Evolutionary conservation across 2,329 filamentous ascomycete genomes (phyloP).

Genomic region (Hypoxylon sp.): DNA sequence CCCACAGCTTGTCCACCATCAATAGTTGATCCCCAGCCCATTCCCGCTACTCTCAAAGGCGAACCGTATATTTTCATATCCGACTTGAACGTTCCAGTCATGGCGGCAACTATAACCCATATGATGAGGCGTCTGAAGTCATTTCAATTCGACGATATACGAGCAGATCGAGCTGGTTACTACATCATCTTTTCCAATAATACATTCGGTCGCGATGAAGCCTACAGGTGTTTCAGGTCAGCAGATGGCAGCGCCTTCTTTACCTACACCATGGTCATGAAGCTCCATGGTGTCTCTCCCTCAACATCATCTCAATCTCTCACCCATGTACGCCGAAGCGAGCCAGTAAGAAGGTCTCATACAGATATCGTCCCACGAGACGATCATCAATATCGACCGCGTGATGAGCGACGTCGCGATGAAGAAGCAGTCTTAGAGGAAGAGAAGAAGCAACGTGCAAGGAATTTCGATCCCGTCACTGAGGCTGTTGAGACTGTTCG

Average conservation of each 20-base stretch:
- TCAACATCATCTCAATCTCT: slow-evolving; percentile 49
- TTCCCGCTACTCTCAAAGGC: slow-evolving; percentile 76
- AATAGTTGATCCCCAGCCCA: slow-evolving; percentile 72
- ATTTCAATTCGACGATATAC: slow-evolving; percentile 83
- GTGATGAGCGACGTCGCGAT: slow-evolving; percentile 78
- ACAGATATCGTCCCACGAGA: slow-evolving; percentile 68
- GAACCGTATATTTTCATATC: slow-evolving; percentile 93
- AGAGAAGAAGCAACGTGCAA: slow-evolving; percentile 87
- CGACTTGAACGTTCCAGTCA: slow-evolving; percentile 86
- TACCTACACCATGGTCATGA: slow-evolving; percentile 92
- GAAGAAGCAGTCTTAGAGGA: slow-evolving; percentile 87
- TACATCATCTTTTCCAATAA: slow-evolving; percentile 91
- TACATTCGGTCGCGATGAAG: slow-evolving; percentile 79
- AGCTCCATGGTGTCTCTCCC: slow-evolving; percentile 67
- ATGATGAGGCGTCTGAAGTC: slow-evolving; percentile 89
- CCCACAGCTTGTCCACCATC: slow-evolving; percentile 62
- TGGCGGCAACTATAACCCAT: slow-evolving; percentile 86
- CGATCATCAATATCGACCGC: slow-evolving; percentile 72
- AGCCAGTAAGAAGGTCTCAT: slow-evolving; percentile 47
- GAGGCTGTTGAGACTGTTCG: slow-evolving; percentile 85
- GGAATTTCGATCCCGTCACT: slow-evolving; percentile 87
- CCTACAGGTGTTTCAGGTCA: slow-evolving; percentile 80
- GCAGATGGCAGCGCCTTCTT: slow-evolving; percentile 89
- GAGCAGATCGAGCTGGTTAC: slow-evolving; percentile 87
- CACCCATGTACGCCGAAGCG: slow-evolving; percentile 40